Evolutionary conservation across 495 filamentous ascomycete genomes (phyloP).

Genomic region (Beverwykella pulmonaria): DNA sequence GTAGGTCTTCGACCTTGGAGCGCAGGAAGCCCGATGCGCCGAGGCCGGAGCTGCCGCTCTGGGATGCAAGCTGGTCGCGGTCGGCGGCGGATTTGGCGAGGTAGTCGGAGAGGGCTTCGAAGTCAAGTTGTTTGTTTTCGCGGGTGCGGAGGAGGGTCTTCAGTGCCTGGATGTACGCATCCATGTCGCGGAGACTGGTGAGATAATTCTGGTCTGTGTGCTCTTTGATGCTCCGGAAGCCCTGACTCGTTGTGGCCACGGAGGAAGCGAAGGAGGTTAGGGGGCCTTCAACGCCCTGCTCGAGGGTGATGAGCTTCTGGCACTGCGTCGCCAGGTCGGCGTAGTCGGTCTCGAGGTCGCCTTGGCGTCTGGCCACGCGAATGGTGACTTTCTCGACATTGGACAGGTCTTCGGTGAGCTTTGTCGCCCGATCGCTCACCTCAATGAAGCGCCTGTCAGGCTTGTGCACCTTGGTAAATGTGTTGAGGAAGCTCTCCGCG

Average conservation of each 20-base stretch:
- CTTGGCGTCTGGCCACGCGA: constrained; percentile 83
- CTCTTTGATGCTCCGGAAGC: constrained; percentile 76
- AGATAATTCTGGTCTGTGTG: constrained; percentile 96
- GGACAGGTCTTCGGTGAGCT: constrained; percentile 89
- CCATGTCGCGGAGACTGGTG: constrained; percentile 87
- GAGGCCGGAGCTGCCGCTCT: constrained; percentile 56
- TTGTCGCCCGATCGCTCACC: constrained; percentile 88
- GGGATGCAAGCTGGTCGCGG: constrained; percentile 78
- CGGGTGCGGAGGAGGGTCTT: constrained; percentile 88
- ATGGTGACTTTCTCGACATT: constrained; percentile 93
- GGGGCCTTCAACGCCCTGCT: constrained; percentile 79
- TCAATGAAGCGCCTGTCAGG: constrained; percentile 93
- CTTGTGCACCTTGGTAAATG: constrained; percentile 94
- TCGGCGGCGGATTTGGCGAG: constrained; percentile 87
- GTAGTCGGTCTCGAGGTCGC: constrained; percentile 86
- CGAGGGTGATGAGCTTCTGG: constrained; percentile 85
- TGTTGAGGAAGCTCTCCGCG: constrained; percentile 95
- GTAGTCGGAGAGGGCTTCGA: constrained; percentile 93
- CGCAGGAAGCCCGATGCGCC: constrained; percentile 86
- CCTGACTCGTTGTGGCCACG: constrained; percentile 77
- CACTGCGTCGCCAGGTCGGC: constrained; percentile 89
- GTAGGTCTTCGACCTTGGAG: constrained; percentile 93
- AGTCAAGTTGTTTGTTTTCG: constrained; percentile 97
- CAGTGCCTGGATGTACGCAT: constrained; percentile 80
- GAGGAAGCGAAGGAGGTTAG: constrained; percentile 82